A percentile compares a stretch with the other conserved stretches of the same genome.
Evolutionary conservation across 2,329 filamentous ascomycete species (phyloP).

Genomic region (Tolypocladium ovalisporum): DNA sequence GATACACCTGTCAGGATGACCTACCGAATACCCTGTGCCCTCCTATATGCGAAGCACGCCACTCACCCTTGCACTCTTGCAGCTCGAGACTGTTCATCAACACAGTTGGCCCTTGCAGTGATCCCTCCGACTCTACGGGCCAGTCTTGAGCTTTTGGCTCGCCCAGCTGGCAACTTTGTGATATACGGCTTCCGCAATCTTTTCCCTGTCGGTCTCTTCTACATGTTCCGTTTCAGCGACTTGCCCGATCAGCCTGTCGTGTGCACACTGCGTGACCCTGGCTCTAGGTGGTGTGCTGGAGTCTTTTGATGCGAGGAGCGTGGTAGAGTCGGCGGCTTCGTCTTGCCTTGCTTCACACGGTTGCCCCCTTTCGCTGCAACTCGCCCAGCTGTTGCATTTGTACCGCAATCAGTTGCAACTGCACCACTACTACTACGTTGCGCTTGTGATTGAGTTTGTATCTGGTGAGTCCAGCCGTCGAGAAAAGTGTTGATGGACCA

Average conservation of each 20-base stretch:
- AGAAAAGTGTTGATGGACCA: neutral
- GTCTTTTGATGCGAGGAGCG: neutral
- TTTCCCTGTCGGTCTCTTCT: neutral
- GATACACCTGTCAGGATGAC: neutral
- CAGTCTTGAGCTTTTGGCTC: neutral
- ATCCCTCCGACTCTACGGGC: neutral
- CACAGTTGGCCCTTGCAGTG: neutral
- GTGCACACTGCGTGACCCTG: neutral
- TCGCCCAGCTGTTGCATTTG: neutral
- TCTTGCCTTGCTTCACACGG: neutral
- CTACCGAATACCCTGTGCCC: accelerated
- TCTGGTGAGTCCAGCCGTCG: neutral
- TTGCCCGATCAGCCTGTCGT: neutral
- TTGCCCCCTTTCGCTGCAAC: neutral
- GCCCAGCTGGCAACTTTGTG: neutral
- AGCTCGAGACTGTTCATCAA: neutral
- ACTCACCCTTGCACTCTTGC: neutral
- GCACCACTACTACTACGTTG: neutral
- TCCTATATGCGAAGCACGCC: neutral
- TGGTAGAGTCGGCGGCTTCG: too few relatives aligned
- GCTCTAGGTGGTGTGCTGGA: neutral
- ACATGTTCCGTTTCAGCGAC: neutral
- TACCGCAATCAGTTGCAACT: neutral
- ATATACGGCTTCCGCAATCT: neutral
- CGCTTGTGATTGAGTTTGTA: accelerated